phyloP scores from a whole-genome alignment of 108 stramenopile species.

The Craspedostauros australis region DNA sequence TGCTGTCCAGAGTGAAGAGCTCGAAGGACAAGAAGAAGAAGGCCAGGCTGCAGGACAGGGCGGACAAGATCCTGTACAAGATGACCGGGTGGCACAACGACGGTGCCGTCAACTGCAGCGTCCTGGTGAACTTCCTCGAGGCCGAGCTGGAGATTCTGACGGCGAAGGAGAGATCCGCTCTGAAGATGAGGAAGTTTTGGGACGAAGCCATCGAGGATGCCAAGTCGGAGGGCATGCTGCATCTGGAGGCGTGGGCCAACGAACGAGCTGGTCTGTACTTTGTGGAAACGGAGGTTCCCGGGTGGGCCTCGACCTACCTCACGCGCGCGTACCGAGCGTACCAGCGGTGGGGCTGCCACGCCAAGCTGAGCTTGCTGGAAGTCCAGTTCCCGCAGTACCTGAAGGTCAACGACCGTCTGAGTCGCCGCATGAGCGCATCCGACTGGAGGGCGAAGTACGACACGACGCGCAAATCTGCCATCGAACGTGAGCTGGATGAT shows the following conservation, averaged over 20 bases:
- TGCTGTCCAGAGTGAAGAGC: conserved; percentile 4
- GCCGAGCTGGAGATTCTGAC: conserved; percentile 13
- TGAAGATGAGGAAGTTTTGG: conserved; percentile 15
- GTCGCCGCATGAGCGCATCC: no score
- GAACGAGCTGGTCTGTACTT: conserved; percentile 19
- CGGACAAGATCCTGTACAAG: background rate
- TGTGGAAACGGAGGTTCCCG: conserved; percentile 1
- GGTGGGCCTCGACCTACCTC: no score
- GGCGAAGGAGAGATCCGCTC: conserved; percentile 6
- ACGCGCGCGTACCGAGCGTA: no score
- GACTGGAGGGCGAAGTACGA: no score
- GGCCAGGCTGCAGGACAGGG: conserved; percentile 14
- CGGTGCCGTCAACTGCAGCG: conserved; percentile 13
- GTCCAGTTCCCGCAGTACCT: no score
- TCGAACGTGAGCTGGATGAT: no score
- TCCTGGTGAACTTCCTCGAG: conserved; percentile 17
- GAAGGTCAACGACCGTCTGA: no score
- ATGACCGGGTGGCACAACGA: conserved; percentile 23
- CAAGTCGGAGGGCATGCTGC: conserved; percentile 1
- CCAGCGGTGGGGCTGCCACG: no score
- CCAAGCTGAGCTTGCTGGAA: no score
- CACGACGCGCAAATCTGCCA: no score
- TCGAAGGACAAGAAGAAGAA: conserved; percentile 9
- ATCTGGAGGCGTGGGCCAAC: conserved; percentile 20
- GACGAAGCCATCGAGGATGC: conserved; percentile 21